Base-by-base conservation (phyloP, 306 rosid species). In the Parietaria judaica region DNA sequence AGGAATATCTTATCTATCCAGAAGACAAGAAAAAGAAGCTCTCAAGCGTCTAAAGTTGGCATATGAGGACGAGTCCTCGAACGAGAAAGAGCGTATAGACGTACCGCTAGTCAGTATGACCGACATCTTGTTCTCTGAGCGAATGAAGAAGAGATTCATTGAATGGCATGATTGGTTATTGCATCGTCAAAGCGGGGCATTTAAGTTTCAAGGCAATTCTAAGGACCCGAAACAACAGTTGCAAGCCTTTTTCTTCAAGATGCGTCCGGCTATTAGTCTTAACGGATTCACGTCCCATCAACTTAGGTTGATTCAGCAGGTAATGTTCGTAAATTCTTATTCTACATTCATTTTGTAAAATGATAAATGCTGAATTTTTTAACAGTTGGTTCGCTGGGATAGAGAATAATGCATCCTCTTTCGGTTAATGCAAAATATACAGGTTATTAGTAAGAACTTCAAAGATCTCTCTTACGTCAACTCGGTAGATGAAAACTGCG, bases 1-100 rank as follows among this genome's bases (percentile, higher is more conserved):
- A 92, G 99, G 99, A 76, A 88, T 92, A 80, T 88, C 96, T 79
- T 88, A 92, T 88, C 77, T 92, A 77, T 88, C 99, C 78, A 86
- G 81, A 84, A 83, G 76, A 66, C 95, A 92, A 80, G 99, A 92
- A 81, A 71, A 36, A 50, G 79, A 84, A 75, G 96, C 87, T 37
- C 54, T 76, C 46, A 74, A 63, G 58, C 45, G 72, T 56, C 56
- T 84, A 76, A 63, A 75, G 74, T 73, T 77, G 57, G 58, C 61
- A 47, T 61, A 59, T 51, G 78, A 74, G 66, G 79, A 72, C 14
- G 90, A 70, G 59, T 66, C 68, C 66, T 66, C 74, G 23, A 69
- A 51, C 70, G 46, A 58, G 50, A 80, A 80, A 64, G 77, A 80
- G 72, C 68, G 60, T 34, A 77, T 50, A 53, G 83, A 79, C 56